Evolutionary conservation across 1,284 basidiomycete species (phyloP).

Genomic region (Mycosarcoma mackinlayi): DNA sequence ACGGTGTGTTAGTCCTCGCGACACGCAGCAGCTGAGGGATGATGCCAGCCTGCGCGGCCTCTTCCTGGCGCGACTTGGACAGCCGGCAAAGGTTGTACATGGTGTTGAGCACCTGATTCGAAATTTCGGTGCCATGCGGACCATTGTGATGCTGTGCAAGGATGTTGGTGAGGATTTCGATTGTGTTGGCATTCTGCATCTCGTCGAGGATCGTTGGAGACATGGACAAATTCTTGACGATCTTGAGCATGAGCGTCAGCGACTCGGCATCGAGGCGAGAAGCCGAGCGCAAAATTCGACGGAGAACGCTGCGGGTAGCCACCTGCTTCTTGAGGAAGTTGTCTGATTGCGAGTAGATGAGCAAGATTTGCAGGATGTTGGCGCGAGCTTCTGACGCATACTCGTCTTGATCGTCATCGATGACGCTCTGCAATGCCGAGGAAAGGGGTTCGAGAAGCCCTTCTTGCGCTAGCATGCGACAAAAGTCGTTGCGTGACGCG

Average conservation of each 20-base stretch:
- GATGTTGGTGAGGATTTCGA: slow-evolving; percentile 86
- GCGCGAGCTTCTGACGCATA: slow-evolving; percentile 77
- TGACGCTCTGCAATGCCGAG: slow-evolving; percentile 86
- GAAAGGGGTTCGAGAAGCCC: slow-evolving; percentile 92
- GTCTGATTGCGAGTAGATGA: slow-evolving; percentile 94
- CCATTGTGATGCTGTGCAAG: slow-evolving; percentile 83
- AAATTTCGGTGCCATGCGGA: slow-evolving; percentile 77
- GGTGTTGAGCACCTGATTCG: slow-evolving; percentile 63
- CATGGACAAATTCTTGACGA: slow-evolving; percentile 95
- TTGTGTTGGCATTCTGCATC: slow-evolving; percentile 92
- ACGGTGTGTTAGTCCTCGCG: slow-evolving; percentile 84
- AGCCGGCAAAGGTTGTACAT: slow-evolving; percentile 64
- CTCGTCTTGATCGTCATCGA: slow-evolving; percentile 77
- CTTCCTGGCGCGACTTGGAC: slow-evolving; percentile 77
- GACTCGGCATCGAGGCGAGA: slow-evolving; percentile 76
- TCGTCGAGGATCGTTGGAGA: slow-evolving; percentile 84
- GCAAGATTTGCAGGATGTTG: slow-evolving; percentile 87
- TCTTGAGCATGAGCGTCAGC: slow-evolving; percentile 88
- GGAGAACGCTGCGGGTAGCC: slow-evolving; percentile 86
- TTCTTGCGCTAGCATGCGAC: slow-evolving; percentile 96
- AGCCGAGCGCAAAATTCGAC: slow-evolving; percentile 74
- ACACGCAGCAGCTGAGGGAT: slow-evolving; percentile 89
- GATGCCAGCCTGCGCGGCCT: slow-evolving; percentile 93
- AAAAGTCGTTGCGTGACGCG: slow-evolving; percentile 97
- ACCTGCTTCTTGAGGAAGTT: slow-evolving; percentile 89